Conservation (phyloP, 768 basidiomycete genomes). For the Naganishia kalamii region DNA sequence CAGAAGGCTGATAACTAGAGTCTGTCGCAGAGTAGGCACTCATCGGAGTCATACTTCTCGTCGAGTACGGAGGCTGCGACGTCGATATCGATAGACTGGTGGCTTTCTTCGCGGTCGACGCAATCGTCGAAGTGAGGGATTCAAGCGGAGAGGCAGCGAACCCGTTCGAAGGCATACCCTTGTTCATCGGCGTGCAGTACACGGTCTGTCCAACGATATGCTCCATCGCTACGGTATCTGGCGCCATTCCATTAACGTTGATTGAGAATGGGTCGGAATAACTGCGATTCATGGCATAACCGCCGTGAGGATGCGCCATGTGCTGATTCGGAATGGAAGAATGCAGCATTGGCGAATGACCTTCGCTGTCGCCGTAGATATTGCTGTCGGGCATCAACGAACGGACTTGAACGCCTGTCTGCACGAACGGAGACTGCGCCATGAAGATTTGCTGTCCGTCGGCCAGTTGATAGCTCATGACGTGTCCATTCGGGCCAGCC, state of each 20-base stretch:
- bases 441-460: conserved; percentile 9
- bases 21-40: conserved; percentile 12
- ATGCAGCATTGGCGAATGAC: conserved; percentile 9
- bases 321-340: conserved; percentile 8
- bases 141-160: neutral
- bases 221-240: conserved; percentile 17
- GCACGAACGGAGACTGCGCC: conserved; percentile 6
- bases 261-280: conserved; percentile 6
- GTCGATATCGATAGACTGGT: neutral
- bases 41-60: conserved; percentile 13
- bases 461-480: conserved; percentile 14
- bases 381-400: neutral
- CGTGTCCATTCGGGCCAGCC: neutral
- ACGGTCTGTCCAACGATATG: conserved; percentile 11
- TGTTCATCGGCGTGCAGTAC: conserved; percentile 3
- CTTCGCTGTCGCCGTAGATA: neutral
- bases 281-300: neutral
- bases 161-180: neutral
- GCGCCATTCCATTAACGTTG: neutral
- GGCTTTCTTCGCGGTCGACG: conserved; percentile 9
- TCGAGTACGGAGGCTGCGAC: neutral
- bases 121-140: neutral
- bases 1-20: conserved; percentile 15
- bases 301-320: neutral
- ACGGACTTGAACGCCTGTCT: conserved; percentile 8